Base-by-base conservation (phyloP, 2,329 filamentous ascomycete genomes). In the Botrytis squamosa region DNA sequence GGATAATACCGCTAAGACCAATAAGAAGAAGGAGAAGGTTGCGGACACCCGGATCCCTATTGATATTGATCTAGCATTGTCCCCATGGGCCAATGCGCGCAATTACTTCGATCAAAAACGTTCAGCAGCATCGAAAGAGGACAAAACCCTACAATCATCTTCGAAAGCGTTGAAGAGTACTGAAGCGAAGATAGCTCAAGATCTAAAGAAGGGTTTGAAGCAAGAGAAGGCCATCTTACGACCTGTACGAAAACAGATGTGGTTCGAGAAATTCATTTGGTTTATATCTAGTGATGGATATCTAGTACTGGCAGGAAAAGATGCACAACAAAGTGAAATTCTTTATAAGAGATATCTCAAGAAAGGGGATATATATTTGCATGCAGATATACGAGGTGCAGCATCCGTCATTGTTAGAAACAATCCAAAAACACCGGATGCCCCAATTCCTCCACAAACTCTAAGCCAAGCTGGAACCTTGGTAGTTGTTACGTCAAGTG, bases 221-320 rank as follows among this genome's bases (percentile, higher is more conserved):
- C 92, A 96, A 80, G 96, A 98, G 83, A 98, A 97, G 82, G 91
- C 94, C 33, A 85, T 97, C 2, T 84, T 98, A 16, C 90, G 95
- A 64, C 94, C 92, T 0, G 91, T 97, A 14, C 89, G 96, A 73
- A 92, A 91, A 79, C 92, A 91, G 77, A 88, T 95, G 79, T 99
- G 96, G 96, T 99, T 98, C 78, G 96, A 99, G 80, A 99, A 99
- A 83, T 99, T 97, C 79, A 86, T 91, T 42, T 98, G 94, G 88
- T 99, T 99, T 83, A 89, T 98, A 78, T 98, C 95, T 0, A 97
- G 94, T 0, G 96, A 99, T 80, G 95, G 95, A 7, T 98, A 98
- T 81, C 87, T 99, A 9, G 93, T 98, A 0, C 87, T 99, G 25
- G 95, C 91, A 63, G 95, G 94, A 25, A 94, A 93, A 75, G 96